Evolutionary conservation across 2,329 filamentous ascomycete genomes (phyloP).

Genomic region (Colletotrichum nymphaeae): DNA sequence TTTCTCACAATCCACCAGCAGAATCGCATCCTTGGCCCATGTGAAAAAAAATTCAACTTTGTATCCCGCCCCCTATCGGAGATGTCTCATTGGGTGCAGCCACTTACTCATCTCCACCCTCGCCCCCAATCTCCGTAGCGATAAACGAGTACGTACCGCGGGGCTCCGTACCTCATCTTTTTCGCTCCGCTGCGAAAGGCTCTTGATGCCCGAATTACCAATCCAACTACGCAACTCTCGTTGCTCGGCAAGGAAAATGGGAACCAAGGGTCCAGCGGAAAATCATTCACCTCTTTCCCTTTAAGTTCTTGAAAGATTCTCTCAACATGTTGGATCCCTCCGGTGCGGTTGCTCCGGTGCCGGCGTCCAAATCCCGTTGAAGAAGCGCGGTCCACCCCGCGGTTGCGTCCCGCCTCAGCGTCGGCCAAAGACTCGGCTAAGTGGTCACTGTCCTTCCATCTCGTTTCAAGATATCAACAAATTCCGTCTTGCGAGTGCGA

Average conservation of each 20-base stretch:
- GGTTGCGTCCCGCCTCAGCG: slow-evolving; percentile 9
- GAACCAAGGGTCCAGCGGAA: too few relatives aligned
- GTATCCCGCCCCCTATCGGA: slow-evolving; percentile 25
- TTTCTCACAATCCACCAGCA: slow-evolving; percentile 29
- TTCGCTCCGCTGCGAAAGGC: slow-evolving; percentile 20
- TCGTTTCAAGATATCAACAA: not conserved
- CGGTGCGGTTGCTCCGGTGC: not conserved
- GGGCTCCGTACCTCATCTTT: slow-evolving; percentile 30
- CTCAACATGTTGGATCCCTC: not conserved
- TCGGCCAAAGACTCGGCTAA: not conserved
- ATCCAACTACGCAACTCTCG: slow-evolving; percentile 1
- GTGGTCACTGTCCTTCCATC: not conserved
- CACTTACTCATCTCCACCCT: not conserved
- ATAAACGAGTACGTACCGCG: slow-evolving; percentile 20
- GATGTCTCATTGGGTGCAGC: not conserved
- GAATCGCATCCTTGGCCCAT: slow-evolving; percentile 37
- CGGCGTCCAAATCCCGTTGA: not conserved
- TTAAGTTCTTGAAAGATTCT: not conserved
- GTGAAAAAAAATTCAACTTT: slow-evolving; percentile 31
- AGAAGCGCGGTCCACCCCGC: not conserved
- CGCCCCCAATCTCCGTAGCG: slow-evolving; percentile 6
- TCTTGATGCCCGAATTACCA: slow-evolving; percentile 34
- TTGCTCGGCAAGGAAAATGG: not conserved
- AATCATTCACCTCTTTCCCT: not conserved
- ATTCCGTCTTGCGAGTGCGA: not conserved